These are phyloP conservation scores for Stagonosporopsis cucurbitacearum DNA, from an alignment of 2,329 filamentous ascomycete genomes.

Conservation along the genomic window DNA sequence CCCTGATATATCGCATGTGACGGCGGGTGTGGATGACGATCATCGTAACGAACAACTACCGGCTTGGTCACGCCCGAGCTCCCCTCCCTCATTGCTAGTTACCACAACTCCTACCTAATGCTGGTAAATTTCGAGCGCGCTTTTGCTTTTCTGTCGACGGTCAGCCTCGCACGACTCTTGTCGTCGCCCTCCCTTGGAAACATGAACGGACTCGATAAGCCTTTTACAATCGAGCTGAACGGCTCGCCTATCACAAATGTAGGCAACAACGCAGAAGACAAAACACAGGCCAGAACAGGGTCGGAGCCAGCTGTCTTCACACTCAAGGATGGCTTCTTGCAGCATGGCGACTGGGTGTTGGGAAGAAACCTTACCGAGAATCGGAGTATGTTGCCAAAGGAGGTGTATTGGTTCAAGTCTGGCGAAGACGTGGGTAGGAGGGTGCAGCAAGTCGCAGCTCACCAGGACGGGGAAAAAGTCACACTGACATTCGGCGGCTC, in stretches of 20 bases:
- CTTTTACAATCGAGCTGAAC: slow-evolving; percentile 36
- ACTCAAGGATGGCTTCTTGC: slow-evolving; percentile 29
- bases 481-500: slow-evolving; percentile 28
- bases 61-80: not conserved
- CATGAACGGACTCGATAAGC: slow-evolving; percentile 32
- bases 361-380: slow-evolving; percentile 31
- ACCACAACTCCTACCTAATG: slow-evolving; percentile 10
- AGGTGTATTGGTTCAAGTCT: slow-evolving; percentile 34
- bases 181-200: slow-evolving; percentile 14
- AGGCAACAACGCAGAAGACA: slow-evolving; percentile 13
- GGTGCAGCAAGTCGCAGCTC: slow-evolving; percentile 24
- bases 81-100: not conserved
- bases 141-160: slow-evolving; percentile 8
- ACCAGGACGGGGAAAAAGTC: slow-evolving; percentile 25
- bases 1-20: slow-evolving; percentile 12
- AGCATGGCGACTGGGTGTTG: slow-evolving; percentile 29
- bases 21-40: slow-evolving; percentile 1
- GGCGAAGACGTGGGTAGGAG: slow-evolving; percentile 10
- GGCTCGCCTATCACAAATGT: slow-evolving; percentile 27
- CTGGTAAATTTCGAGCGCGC: slow-evolving; percentile 16
- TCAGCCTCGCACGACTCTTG: slow-evolving; percentile 13
- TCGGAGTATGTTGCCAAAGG: slow-evolving; percentile 33
- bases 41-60: slow-evolving; percentile 2
- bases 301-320: slow-evolving; percentile 31
- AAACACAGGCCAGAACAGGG: slow-evolving; percentile 28